These are phyloP conservation scores for Trichaptum fuscoviolaceum DNA, from an alignment of 768 basidiomycete species.

Conservation along the genomic window DNA sequence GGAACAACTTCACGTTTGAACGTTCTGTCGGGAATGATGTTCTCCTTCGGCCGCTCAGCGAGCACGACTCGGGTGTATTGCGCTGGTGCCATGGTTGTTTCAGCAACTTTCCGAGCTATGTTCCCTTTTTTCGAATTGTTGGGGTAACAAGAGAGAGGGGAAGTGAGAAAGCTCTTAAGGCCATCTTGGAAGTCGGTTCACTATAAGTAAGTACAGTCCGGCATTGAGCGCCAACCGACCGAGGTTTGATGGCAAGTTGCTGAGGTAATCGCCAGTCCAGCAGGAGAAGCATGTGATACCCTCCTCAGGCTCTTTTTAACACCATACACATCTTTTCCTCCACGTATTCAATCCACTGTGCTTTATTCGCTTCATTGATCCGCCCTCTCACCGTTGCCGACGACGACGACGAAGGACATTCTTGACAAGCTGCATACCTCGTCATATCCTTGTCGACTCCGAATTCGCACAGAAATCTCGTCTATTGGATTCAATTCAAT, in stretches of 20 bases:
- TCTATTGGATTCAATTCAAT: neutral
- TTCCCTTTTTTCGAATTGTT: neutral
- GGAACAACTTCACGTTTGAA: slow-evolving; percentile 58
- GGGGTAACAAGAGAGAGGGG: neutral
- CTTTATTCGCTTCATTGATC: neutral
- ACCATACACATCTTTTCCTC: neutral
- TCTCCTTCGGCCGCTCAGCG: slow-evolving; percentile 61
- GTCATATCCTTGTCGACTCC: no score
- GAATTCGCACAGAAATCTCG: neutral
- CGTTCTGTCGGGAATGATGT: slow-evolving; percentile 62
- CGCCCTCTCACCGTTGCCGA: neutral
- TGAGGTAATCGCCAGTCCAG: neutral
- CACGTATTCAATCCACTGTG: neutral
- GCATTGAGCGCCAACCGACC: neutral
- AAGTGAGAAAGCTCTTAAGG: neutral
- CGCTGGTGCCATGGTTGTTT: slow-evolving; percentile 16
- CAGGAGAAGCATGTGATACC: neutral
- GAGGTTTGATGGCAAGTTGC: neutral
- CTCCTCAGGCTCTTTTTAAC: neutral
- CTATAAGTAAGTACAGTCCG: neutral
- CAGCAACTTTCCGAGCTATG: neutral
- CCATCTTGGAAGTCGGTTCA: neutral
- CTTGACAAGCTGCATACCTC: no score
- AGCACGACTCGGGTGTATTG: slow-evolving; percentile 68
- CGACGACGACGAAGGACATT: neutral